A percentile compares a stretch with the other conserved stretches of the same genome.
Conservation (phyloP, 176 grass and related monocot genomes). For the Luzula sylvatica region DNA sequence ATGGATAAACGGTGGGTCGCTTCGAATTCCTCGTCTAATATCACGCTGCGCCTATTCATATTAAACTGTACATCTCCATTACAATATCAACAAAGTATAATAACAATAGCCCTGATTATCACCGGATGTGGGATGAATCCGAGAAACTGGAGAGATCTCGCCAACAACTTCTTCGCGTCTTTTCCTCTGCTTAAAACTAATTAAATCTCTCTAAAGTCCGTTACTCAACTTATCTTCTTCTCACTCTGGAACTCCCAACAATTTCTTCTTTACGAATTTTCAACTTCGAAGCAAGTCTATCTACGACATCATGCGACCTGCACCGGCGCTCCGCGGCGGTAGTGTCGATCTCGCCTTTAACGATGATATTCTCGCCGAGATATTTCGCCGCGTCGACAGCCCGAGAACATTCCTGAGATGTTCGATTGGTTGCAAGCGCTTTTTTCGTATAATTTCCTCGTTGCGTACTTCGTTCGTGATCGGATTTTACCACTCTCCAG, state of each 20-base stretch:
- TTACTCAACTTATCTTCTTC: neutral
- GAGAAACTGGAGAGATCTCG: neutral
- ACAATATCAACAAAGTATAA: no score
- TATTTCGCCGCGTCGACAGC: neutral
- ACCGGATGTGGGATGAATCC: no score
- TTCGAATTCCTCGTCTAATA: no score
- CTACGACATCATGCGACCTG: neutral
- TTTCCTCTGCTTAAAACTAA: neutral
- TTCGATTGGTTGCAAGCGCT: neutral
- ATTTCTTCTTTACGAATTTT: no score
- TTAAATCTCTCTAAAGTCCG: neutral
- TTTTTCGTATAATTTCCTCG: slow-evolving; percentile 7
- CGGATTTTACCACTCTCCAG: slow-evolving; percentile 5
- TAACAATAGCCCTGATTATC: no score
- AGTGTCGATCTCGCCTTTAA: neutral
- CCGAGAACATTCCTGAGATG: slow-evolving; percentile 4
- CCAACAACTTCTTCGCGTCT: neutral
- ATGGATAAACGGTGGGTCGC: no score
- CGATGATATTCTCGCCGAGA: neutral
- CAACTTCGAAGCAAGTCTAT: no score
- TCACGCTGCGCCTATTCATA: no score
- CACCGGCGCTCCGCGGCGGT: neutral
- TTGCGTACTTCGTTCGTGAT: neutral
- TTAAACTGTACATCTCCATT: no score
- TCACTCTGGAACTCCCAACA: no score